These are phyloP conservation scores for Backusella luteola DNA, from an alignment of 192 early-diverging fungal genomes.

Conservation along the genomic window DNA sequence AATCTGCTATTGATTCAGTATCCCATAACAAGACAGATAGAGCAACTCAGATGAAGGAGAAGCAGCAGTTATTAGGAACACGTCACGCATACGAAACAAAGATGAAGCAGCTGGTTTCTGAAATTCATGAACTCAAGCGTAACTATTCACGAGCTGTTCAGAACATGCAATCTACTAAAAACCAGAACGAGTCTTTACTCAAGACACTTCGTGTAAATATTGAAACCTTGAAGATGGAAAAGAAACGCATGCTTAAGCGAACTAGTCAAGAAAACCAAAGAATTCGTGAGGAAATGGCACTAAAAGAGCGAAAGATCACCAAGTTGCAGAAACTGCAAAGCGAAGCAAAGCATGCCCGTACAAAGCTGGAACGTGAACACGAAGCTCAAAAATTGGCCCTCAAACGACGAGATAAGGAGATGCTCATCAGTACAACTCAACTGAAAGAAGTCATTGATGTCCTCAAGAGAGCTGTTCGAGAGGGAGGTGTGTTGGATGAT, in stretches of 20 bases:
- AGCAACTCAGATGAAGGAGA: constrained; percentile 10
- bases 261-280: constrained; percentile 69
- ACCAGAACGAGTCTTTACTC: constrained; percentile 58
- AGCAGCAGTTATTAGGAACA: constrained; percentile 47
- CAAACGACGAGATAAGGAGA: constrained; percentile 59
- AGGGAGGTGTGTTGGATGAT: constrained; percentile 36
- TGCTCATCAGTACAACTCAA: constrained; percentile 38
- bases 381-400: constrained; percentile 58
- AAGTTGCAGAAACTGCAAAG: constrained; percentile 55
- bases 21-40: neutral
- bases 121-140: constrained; percentile 53
- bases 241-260: constrained; percentile 72
- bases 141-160: constrained; percentile 58
- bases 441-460: constrained; percentile 49
- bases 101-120: constrained; percentile 55
- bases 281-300: constrained; percentile 60
- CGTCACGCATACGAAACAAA: constrained; percentile 58
- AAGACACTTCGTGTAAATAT: constrained; percentile 67
- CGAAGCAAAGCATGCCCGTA: constrained; percentile 45
- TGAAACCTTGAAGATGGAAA: constrained; percentile 73
- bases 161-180: constrained; percentile 49
- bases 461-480: constrained; percentile 47
- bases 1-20: neutral
- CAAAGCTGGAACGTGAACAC: constrained; percentile 52
- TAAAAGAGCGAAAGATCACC: constrained; percentile 59